Percentiles rank a stretch among this genome's conserved stretches.
Conservation (phyloP, 1,139 yeast species). For the Pichia sp. region DNA sequence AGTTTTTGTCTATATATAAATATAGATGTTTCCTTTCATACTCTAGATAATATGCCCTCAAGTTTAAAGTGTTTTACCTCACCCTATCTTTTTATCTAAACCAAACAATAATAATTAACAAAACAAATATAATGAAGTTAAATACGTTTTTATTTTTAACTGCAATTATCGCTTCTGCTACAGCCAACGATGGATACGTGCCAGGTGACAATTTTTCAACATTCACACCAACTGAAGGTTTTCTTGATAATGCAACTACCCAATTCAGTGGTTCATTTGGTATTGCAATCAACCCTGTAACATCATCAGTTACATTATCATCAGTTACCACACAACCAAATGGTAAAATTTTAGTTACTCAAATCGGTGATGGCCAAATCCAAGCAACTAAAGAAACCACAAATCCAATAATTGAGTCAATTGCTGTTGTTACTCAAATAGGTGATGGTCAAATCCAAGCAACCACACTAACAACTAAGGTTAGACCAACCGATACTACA, state of each 20-base stretch:
- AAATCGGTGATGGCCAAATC: constrained; percentile 32
- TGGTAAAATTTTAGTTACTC: constrained; percentile 24
- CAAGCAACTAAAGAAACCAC: constrained; percentile 28
- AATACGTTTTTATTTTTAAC: constrained; percentile 9
- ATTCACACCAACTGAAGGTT: constrained; percentile 53
- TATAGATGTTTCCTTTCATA: neutral
- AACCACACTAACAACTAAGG: constrained; percentile 18
- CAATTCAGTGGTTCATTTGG: constrained; percentile 59
- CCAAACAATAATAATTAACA: neutral
- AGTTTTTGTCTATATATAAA: neutral
- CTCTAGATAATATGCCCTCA: no score
- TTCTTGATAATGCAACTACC: constrained; percentile 54
- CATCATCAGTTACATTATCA: constrained; percentile 33
- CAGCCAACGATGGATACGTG: constrained; percentile 38
- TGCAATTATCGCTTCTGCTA: constrained; percentile 2
- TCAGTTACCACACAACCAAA: constrained; percentile 27
- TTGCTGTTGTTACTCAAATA: constrained; percentile 29
- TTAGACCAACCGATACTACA: neutral
- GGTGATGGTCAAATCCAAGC: constrained; percentile 34
- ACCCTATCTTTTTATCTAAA: neutral
- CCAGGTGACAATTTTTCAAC: constrained; percentile 71
- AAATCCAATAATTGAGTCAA: constrained; percentile 16
- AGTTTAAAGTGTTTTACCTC: neutral
- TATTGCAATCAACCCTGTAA: constrained; percentile 56
- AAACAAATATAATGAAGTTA: constrained; percentile 3